A percentile compares a stretch with the other conserved stretches of the same genome.
Conservation (phyloP, 2,329 filamentous ascomycete genomes). For the Trichoderma sp. region DNA sequence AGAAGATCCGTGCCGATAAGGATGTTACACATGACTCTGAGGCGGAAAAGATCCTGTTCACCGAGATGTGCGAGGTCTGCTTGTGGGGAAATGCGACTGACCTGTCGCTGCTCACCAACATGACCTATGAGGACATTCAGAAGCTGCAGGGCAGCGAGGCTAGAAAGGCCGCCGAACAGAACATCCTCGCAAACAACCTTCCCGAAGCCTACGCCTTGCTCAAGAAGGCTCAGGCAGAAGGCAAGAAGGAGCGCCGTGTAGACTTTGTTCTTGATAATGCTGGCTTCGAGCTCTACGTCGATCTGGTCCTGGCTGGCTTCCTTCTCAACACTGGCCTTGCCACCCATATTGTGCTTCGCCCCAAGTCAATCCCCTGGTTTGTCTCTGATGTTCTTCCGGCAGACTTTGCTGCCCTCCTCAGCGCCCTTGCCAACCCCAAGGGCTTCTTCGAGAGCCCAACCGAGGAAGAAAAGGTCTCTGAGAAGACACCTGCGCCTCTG, state of each 20-base stretch:
- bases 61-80: conserved; percentile 94
- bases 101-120: conserved; percentile 83
- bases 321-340: conserved; percentile 83
- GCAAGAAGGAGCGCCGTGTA: conserved; percentile 72
- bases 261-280: conserved; percentile 98
- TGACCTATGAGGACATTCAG: conserved; percentile 95
- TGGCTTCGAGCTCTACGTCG: conserved; percentile 95
- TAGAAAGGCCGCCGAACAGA: conserved; percentile 83
- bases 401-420: conserved; percentile 83
- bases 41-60: conserved; percentile 78
- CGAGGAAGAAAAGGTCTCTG: conserved; percentile 65
- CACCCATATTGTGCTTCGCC: conserved; percentile 84
- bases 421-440: conserved; percentile 75
- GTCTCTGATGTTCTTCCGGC: conserved; percentile 90
- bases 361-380: conserved; percentile 97
- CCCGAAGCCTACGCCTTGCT: conserved; percentile 71
- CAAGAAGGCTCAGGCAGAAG: conserved; percentile 64
- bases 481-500: conserved; percentile 63
- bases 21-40: conserved; percentile 61
- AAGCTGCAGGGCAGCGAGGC: conserved; percentile 90
- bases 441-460: conserved; percentile 76
- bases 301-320: conserved; percentile 89
- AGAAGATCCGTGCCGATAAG: conserved; percentile 62
- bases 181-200: conserved; percentile 89
- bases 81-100: conserved; percentile 98